Evolutionary conservation across 192 early-diverging fungal species (phyloP).

Genomic region (Entomortierella beljakovae): DNA sequence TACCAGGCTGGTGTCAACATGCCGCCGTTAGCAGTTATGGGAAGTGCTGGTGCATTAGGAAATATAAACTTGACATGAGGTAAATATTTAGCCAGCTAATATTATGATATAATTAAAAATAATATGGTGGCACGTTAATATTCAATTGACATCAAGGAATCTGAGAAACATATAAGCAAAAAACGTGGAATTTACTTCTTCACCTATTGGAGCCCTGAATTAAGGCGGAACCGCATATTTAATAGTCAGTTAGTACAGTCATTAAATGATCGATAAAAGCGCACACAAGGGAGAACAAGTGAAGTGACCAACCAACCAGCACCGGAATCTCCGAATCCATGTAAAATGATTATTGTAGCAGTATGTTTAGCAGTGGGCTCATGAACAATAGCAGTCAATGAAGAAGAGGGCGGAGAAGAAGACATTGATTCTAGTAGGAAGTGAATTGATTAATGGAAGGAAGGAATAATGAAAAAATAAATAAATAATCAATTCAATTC

Average conservation of each 20-base stretch:
- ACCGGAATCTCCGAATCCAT: constrained; percentile 73
- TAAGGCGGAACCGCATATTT: background rate
- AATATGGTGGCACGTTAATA: background rate
- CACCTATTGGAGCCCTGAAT: constrained; percentile 28
- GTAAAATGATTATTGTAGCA: constrained; percentile 67
- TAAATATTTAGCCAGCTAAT: constrained; percentile 66
- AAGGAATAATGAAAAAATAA: no score
- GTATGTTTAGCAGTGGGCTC: constrained; percentile 59
- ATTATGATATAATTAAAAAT: constrained; percentile 31
- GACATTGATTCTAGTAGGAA: background rate
- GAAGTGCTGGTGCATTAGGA: constrained; percentile 80
- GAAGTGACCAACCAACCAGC: constrained; percentile 59
- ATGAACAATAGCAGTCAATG: constrained; percentile 55
- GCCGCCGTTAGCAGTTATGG: constrained; percentile 85
- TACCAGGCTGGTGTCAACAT: constrained; percentile 93
- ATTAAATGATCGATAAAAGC: background rate
- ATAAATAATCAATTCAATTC: no score
- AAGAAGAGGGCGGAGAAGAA: constrained; percentile 12
- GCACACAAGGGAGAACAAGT: background rate
- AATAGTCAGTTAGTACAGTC: background rate
- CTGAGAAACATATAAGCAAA: background rate
- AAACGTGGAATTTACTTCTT: constrained; percentile 17
- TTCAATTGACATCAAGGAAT: background rate
- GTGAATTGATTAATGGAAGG: background rate
- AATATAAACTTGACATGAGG: constrained; percentile 93